These are phyloP conservation scores for Saitozyma sp. DNA, from an alignment of 768 basidiomycete species.

Conservation along the genomic window DNA sequence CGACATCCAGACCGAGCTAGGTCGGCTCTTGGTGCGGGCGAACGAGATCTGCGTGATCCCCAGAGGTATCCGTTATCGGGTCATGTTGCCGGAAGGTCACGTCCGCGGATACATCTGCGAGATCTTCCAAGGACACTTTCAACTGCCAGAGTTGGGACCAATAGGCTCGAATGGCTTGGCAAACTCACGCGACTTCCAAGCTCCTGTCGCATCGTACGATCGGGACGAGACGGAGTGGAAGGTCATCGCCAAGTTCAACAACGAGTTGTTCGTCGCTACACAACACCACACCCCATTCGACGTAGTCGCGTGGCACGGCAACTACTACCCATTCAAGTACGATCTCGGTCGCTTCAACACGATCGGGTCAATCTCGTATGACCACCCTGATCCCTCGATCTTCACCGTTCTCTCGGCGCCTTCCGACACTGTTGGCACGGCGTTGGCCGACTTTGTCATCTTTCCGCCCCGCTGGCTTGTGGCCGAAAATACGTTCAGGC, in stretches of 20 bases:
- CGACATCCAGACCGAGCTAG: too few relatives aligned
- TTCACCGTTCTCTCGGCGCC: conserved; percentile 1
- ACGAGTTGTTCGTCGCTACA: not conserved
- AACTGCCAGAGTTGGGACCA: not conserved
- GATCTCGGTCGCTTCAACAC: conserved; percentile 1
- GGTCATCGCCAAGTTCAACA: not conserved
- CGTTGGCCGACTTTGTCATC: too few relatives aligned
- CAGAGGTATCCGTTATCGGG: too few relatives aligned
- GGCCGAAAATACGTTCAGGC: too few relatives aligned
- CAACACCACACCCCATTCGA: not conserved
- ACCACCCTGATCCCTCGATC: conserved; percentile 4
- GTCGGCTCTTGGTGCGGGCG: too few relatives aligned
- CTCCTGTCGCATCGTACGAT: not conserved
- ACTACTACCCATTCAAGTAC: conserved; percentile 8
- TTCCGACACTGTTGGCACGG: too few relatives aligned
- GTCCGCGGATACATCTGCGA: too few relatives aligned
- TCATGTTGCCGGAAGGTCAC: too few relatives aligned
- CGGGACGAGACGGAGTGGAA: not conserved
- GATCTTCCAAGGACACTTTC: not conserved
- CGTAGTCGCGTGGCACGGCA: conserved; percentile 4
- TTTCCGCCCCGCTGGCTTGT: too few relatives aligned
- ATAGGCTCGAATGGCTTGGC: conserved; percentile 1
- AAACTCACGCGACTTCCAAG: not conserved
- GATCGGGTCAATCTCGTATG: conserved; percentile 1
- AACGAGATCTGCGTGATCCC: too few relatives aligned